Evolutionary conservation across 2,329 filamentous ascomycete genomes (phyloP).

Genomic region (Aspergillus nomiae): DNA sequence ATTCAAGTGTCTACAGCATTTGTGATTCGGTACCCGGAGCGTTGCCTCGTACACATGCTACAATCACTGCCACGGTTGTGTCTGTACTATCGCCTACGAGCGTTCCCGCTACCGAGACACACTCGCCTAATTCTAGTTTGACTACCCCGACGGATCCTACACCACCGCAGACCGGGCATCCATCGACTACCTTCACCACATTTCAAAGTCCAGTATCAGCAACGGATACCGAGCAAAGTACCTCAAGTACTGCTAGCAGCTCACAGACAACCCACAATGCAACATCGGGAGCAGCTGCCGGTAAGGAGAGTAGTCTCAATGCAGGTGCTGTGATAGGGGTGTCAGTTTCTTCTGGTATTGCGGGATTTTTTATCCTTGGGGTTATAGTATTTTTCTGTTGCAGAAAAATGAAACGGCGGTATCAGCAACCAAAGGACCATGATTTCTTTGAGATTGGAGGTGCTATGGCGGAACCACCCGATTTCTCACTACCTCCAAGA

Average conservation of each 20-base stretch:
- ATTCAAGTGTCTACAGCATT: conserved; percentile 56
- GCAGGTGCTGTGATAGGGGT: conserved; percentile 38
- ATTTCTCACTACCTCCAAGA: conserved; percentile 30
- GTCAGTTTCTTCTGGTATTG: conserved; percentile 38
- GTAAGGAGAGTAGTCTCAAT: conserved; percentile 23
- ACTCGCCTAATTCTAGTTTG: conserved; percentile 1
- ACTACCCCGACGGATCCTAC: background rate
- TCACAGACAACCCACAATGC: conserved; percentile 9
- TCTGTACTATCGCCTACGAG: conserved; percentile 10
- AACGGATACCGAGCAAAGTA: conserved; percentile 14
- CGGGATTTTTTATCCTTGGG: conserved; percentile 36
- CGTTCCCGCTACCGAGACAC: conserved; percentile 8
- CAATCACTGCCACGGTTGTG: conserved; percentile 40
- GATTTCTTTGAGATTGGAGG: conserved; percentile 44
- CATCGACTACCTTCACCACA: conserved; percentile 13
- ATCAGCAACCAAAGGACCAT: conserved; percentile 22
- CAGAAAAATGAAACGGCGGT: conserved; percentile 29
- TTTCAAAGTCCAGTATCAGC: conserved; percentile 21
- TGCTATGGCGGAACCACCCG: conserved; percentile 38
- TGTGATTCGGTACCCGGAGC: conserved; percentile 51
- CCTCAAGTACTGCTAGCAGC: conserved; percentile 17
- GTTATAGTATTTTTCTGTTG: conserved; percentile 36
- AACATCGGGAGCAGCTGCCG: conserved; percentile 3
- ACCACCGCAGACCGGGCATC: background rate
- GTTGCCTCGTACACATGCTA: conserved; percentile 36